phyloP scores from a whole-genome alignment of 2,329 filamentous ascomycete species.

The Fusarium pininemorale region DNA sequence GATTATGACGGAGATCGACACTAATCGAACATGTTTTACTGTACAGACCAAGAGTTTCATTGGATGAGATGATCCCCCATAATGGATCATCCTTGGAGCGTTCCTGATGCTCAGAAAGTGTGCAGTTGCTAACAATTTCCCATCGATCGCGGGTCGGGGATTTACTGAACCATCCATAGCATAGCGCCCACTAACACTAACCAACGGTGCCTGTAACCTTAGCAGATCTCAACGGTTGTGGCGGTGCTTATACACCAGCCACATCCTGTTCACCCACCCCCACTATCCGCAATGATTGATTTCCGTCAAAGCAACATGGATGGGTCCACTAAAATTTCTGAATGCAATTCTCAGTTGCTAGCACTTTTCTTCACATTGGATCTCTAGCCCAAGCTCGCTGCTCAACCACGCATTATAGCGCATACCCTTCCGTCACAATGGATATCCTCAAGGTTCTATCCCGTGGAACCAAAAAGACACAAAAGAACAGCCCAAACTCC shows the following conservation, averaged over 20 bases:
- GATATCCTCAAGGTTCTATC: conserved; percentile 79
- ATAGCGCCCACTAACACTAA: conserved; percentile 3
- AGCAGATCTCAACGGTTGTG: conserved; percentile 9
- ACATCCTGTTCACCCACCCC: conserved; percentile 21
- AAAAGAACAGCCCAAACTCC: conserved; percentile 46
- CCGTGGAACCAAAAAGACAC: conserved; percentile 69
- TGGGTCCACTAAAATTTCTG: conserved; percentile 42
- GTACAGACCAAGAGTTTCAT: background rate
- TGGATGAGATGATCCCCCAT: background rate
- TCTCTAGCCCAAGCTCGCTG: conserved; percentile 3
- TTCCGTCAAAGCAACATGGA: conserved; percentile 14
- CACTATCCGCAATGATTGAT: conserved; percentile 28
- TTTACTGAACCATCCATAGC: conserved; percentile 10
- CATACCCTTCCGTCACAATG: conserved; percentile 54
- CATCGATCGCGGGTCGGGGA: conserved; percentile 5
- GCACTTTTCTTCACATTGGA: conserved; percentile 24
- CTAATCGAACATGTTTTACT: conserved; percentile 19
- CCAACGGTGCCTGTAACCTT: background rate
- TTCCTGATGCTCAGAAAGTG: conserved; percentile 3
- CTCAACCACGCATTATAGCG: conserved; percentile 5
- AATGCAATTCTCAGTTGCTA: conserved; percentile 22
- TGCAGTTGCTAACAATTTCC: background rate
- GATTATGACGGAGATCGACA: conserved; percentile 41
- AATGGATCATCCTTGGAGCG: conserved; percentile 3
- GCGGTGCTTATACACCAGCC: background rate